Base-by-base conservation (phyloP, 805 yeast genomes). In the Sungouiella thailandica region DNA sequence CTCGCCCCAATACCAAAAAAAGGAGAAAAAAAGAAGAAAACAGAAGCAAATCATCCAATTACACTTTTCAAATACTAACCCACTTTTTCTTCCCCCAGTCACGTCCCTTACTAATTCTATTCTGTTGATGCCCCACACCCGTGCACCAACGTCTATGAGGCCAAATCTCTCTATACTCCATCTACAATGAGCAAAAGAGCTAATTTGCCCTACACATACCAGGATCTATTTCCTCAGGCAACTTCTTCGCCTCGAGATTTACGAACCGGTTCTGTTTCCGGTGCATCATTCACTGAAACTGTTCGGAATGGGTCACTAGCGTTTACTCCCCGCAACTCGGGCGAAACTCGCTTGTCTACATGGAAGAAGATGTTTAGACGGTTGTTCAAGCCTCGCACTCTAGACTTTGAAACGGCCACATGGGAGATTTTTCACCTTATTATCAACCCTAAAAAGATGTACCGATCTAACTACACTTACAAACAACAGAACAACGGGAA, bases 341-440 rank as follows among this genome's bases (percentile, higher is more conserved):
- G n/a, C n/a, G 46, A 19, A 39, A 41, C 33, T 30, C 37, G 18
- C n/a, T 14, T 23, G 39, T 40, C 31, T 44, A 57, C n/a, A n/a
- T n/a, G n/a, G n/a, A n/a, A 51, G 40, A 51, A 43, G 20, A 60
- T 65, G 65, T 34, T 53, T 30, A 51, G 50, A 32, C 48, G 72
- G 33, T 40, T 64, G 19, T 63, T 82, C 42, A 77, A 78, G 45
- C 89, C 95, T 1, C 83, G 80, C 7, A 80, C 95, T 0, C 66
- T 88, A 35, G 96, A 89, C 59, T 84, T 88, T 50, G 97, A 89
- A 57, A 84, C 95, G 1, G 96, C 96, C 10, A 70, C 79, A 39
- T 89, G 96, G 96, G 97, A 89, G 55, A 80, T 88, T 58, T 65
- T 82, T 40, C 74, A 86, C 50, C 62, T 88, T 35, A 65, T 88